Evolutionary conservation across 805 yeast species (phyloP).

Genomic region (Metschnikowia koreensis): DNA sequence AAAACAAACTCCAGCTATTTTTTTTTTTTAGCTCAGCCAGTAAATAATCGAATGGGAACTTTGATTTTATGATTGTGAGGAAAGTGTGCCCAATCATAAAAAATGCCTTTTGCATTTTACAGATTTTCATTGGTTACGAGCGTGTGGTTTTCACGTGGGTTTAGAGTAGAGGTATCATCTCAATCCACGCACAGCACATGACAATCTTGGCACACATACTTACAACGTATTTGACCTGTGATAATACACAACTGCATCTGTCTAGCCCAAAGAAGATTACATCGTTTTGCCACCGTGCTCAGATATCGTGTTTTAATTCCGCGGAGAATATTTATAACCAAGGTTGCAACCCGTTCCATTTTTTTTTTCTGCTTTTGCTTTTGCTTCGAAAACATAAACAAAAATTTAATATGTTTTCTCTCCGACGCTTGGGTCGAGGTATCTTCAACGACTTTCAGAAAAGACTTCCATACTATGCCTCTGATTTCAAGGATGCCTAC

Average conservation of each 20-base stretch:
- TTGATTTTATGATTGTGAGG: too few relatives aligned
- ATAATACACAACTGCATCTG: background rate
- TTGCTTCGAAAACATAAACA: background rate
- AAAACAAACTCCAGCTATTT: background rate
- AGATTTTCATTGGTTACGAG: background rate
- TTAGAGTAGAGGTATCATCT: background rate
- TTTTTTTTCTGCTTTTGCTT: background rate
- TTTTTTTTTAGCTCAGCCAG: too few relatives aligned
- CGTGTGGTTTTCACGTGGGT: background rate
- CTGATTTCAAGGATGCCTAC: conserved; percentile 81
- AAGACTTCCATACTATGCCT: conserved; percentile 62
- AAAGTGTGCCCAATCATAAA: too few relatives aligned
- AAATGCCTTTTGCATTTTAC: background rate
- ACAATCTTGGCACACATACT: background rate
- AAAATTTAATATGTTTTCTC: background rate
- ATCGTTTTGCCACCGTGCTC: too few relatives aligned
- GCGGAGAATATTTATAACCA: background rate
- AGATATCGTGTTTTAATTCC: background rate
- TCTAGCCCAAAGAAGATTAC: too few relatives aligned
- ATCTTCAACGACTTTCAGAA: conserved; percentile 49
- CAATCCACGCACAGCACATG: background rate
- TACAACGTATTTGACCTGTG: conserved; percentile 25
- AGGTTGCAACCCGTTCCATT: background rate
- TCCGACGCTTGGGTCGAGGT: conserved; percentile 42
- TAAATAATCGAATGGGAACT: too few relatives aligned